A percentile compares a stretch with the other conserved stretches of the same genome.
Evolutionary conservation across 345 rosid genomes (phyloP).

Genomic region (Rhizophora apiculata): DNA sequence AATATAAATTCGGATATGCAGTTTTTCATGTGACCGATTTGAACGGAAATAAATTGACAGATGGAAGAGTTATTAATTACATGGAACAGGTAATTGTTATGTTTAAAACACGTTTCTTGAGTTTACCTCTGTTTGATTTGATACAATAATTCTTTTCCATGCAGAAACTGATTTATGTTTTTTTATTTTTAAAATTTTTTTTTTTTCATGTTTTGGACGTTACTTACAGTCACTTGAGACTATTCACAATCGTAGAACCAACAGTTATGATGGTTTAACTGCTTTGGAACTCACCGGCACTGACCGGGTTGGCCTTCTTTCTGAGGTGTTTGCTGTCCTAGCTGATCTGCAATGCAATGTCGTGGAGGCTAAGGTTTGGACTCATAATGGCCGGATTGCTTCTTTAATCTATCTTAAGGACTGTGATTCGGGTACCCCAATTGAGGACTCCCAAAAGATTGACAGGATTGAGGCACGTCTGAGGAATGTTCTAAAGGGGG

Average conservation of each 20-base stretch:
- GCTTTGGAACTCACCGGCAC: constrained; percentile 73
- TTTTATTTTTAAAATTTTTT: background rate
- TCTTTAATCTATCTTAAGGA: constrained; percentile 61
- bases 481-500: constrained; percentile 74
- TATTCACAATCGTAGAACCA: constrained; percentile 45
- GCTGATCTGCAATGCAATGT: constrained; percentile 71
- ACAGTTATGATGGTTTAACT: constrained; percentile 51
- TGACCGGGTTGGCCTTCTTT: constrained; percentile 68
- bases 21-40: constrained; percentile 94
- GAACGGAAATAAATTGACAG: constrained; percentile 79
- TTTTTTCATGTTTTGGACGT: background rate
- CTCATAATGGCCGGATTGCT: constrained; percentile 76
- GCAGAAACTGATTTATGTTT: background rate
- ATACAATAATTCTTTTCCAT: no score
- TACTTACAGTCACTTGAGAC: constrained; percentile 61
- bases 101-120: background rate
- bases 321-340: constrained; percentile 81
- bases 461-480: constrained; percentile 57
- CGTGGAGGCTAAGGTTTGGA: constrained; percentile 83
- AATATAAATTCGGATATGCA: constrained; percentile 29
- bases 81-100: constrained; percentile 68
- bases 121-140: background rate
- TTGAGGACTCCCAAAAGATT: constrained; percentile 57
- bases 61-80: constrained; percentile 69
- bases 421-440: constrained; percentile 54